Evolutionary conservation across 2,329 filamentous ascomycete species (phyloP), one percentile per base, ranked within the genome.

Genomic region (Calcarisporium arbuscula): DNA sequence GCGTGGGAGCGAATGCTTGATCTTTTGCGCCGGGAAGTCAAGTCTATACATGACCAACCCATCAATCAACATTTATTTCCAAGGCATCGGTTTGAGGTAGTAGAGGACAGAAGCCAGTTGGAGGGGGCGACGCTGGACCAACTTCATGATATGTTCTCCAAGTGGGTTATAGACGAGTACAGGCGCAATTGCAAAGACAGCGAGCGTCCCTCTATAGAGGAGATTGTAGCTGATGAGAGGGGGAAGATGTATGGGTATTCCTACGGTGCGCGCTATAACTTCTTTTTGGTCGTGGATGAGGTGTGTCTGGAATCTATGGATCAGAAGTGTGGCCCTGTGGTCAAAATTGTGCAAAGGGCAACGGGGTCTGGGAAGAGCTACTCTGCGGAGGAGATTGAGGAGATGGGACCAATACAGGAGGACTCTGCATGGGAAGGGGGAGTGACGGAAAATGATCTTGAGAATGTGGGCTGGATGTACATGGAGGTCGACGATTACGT

Each of bases 401-500:
- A 18, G 4, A 15, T 11, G 7, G 19, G 17, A 19, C n/a, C n/a
- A n/a, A n/a, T n/a, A n/a, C 20, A 32, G 14, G 12, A 28, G 8
- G 22, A 27, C 14, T 32, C 35, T n/a, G 16, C 4, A 9, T 37
- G 30, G 35, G 29, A 37, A 8, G 35, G 30, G 17, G 35, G 35
- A 28, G 19, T 28, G 11, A 37, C 29, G 15, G 29, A 29, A n/a
- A 15, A n/a, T 19, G 35, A 37, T 15, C 32, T 17, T 37, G 30
- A 37, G 14, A 32, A 37, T 20, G 35, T 37, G 19, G 35, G 35
- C 17, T 37, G 35, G 35, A 32, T 32, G 35, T 37, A 37, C 14
- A 37, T 37, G 8, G 35, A 37, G 14, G 23, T 19, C 16, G 14
- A 22, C 6, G 21, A 28, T 23, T 37, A 37, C 19, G 30, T 20